Percentiles rank a stretch among this genome's conserved stretches.
Conservation (phyloP, 305 asterid species). For the Fraxinus greggii region DNA sequence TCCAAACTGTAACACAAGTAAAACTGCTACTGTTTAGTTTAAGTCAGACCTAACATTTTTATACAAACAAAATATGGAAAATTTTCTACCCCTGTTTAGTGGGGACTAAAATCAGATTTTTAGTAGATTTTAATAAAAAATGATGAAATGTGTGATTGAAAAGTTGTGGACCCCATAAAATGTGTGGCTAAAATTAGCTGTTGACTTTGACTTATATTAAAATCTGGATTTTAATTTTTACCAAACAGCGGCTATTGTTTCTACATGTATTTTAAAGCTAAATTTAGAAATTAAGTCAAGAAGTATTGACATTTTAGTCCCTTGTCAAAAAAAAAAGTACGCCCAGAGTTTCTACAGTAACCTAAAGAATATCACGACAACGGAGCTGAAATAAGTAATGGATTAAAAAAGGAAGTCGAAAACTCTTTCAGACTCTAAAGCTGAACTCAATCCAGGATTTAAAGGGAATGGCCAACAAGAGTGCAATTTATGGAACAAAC, state of each 20-base stretch:
- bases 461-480: not conserved
- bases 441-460: not conserved
- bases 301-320: not conserved
- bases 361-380: not conserved
- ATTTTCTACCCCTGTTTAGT: not conserved
- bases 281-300: not conserved
- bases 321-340: not conserved
- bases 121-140: not conserved
- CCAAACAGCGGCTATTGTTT: not conserved
- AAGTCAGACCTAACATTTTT: slow-evolving; percentile 13
- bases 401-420: not conserved
- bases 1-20: slow-evolving; percentile 37
- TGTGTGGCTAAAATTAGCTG: not conserved
- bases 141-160: not conserved
- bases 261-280: not conserved
- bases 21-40: not conserved
- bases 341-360: not conserved
- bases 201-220: not conserved
- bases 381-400: not conserved
- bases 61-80: slow-evolving; percentile 2
- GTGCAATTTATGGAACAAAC: not conserved
- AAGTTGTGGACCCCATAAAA: not conserved
- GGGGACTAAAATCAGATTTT: not conserved
- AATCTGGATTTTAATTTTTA: not conserved
- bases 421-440: slow-evolving; percentile 1